phyloP scores from a whole-genome alignment of 495 filamentous ascomycete species.

The Aspergillus homomorphus region DNA sequence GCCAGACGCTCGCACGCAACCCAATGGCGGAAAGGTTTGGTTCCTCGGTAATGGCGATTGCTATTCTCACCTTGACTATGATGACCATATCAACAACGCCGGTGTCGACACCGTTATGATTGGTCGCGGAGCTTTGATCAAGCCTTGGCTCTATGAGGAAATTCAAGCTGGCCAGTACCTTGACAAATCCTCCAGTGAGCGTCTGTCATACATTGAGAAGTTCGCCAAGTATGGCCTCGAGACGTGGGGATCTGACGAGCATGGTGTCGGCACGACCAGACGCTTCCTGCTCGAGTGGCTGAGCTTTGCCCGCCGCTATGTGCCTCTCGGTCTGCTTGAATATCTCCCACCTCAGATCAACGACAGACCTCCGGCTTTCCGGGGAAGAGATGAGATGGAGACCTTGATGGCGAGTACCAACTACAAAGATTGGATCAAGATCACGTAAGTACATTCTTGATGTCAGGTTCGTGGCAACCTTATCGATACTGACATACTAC shows the following conservation, averaged over 20 bases:
- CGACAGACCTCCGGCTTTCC: slow-evolving; percentile 80
- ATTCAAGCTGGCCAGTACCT: slow-evolving; percentile 88
- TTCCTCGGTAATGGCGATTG: slow-evolving; percentile 97
- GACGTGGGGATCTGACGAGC: slow-evolving; percentile 91
- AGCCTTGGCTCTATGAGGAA: slow-evolving; percentile 98
- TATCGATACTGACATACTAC: background rate
- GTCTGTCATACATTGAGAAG: slow-evolving; percentile 78
- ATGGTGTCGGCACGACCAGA: slow-evolving; percentile 82
- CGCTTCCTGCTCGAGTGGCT: slow-evolving; percentile 93
- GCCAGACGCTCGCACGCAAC: slow-evolving; percentile 62
- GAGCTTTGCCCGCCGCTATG: slow-evolving; percentile 86
- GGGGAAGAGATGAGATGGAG: slow-evolving; percentile 84
- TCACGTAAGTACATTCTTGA: slow-evolving; percentile 62
- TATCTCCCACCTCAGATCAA: slow-evolving; percentile 81
- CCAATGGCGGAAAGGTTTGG: slow-evolving; percentile 66
- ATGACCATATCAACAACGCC: slow-evolving; percentile 68
- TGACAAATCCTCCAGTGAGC: slow-evolving; percentile 87
- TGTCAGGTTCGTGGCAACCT: background rate
- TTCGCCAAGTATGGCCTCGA: slow-evolving; percentile 89
- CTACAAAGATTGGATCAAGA: slow-evolving; percentile 98
- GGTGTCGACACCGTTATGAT: slow-evolving; percentile 89
- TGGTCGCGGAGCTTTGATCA: slow-evolving; percentile 85
- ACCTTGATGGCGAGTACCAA: slow-evolving; percentile 82
- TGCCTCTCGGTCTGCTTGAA: slow-evolving; percentile 85
- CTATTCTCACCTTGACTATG: slow-evolving; percentile 88